Evolutionary conservation across 495 filamentous ascomycete genomes (phyloP).

Genomic region (Penicillium malachiteum): DNA sequence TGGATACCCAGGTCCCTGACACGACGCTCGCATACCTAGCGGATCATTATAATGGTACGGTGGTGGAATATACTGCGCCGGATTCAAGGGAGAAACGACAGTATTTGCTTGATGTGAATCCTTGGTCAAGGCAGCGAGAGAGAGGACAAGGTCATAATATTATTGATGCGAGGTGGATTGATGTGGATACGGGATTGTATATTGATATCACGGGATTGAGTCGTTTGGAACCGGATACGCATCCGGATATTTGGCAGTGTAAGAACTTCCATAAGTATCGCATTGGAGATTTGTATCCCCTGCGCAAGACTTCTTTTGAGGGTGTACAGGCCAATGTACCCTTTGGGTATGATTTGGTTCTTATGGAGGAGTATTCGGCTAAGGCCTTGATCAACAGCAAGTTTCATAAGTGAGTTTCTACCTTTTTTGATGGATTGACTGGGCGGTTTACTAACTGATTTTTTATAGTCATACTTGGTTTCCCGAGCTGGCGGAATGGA

Average conservation of each 20-base stretch:
- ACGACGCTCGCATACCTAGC: conserved; percentile 62
- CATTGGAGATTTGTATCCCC: conserved; percentile 51
- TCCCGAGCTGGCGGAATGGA: conserved; percentile 32
- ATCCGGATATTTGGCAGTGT: conserved; percentile 71
- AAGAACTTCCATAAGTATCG: conserved; percentile 78
- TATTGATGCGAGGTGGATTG: conserved; percentile 86
- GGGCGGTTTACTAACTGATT: conserved; percentile 11
- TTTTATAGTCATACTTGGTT: conserved; percentile 35
- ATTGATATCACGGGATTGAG: conserved; percentile 85
- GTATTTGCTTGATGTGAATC: conserved; percentile 80
- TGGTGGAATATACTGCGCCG: conserved; percentile 54
- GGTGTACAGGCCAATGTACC: conserved; percentile 61
- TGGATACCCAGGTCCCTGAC: conserved; percentile 76
- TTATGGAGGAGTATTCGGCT: conserved; percentile 58
- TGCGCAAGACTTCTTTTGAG: conserved; percentile 60
- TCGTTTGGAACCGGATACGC: conserved; percentile 57
- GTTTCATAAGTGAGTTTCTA: conserved; percentile 51
- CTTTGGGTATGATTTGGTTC: conserved; percentile 57
- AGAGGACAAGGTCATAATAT: conserved; percentile 71
- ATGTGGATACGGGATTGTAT: conserved; percentile 72
- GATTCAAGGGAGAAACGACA: conserved; percentile 38
- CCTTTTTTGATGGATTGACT: neutral
- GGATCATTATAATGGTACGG: conserved; percentile 61
- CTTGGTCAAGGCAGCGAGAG: conserved; percentile 57
- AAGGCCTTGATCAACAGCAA: conserved; percentile 50